Percentiles rank a stretch among this genome's conserved stretches.
These are phyloP conservation scores for Harrya chromipes DNA, from an alignment of 768 basidiomycete species.

Conservation along the genomic window DNA sequence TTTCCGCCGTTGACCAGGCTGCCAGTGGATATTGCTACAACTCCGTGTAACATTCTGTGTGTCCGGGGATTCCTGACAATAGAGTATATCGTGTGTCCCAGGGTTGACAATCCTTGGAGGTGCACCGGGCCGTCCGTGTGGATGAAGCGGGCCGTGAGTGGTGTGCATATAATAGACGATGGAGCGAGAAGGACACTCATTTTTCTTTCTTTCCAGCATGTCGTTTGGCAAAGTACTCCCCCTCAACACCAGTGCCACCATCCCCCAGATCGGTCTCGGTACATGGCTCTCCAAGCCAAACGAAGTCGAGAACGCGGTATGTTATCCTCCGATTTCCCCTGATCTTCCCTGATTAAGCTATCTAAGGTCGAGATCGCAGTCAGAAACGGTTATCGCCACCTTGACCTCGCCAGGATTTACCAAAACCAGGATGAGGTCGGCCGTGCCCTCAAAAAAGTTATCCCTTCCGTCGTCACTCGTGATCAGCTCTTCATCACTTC, in stretches of 20 bases:
- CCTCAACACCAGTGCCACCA: constrained; percentile 45
- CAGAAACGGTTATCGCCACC: constrained; percentile 74
- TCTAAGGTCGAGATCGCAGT: constrained; percentile 72
- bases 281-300: constrained; percentile 76
- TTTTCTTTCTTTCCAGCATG: constrained; percentile 29
- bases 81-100: too few species aligned
- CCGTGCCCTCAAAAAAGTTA: constrained; percentile 69
- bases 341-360: background rate
- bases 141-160: too few species aligned
- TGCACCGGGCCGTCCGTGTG: too few species aligned
- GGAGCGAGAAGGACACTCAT: background rate
- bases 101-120: too few species aligned
- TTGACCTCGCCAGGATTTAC: constrained; percentile 82
- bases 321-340: constrained; percentile 11
- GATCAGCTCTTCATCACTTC: constrained; percentile 80
- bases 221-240: constrained; percentile 38
- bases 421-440: constrained; percentile 78
- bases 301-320: constrained; percentile 72
- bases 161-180: background rate
- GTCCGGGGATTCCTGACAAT: too few species aligned
- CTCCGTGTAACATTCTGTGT: too few species aligned
- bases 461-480: constrained; percentile 73
- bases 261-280: constrained; percentile 81
- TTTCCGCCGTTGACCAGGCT: too few species aligned
- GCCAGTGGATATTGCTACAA: too few species aligned